These are phyloP conservation scores for Cyclostephanos invisitatus DNA, from an alignment of 108 stramenopile genomes.

Conservation along the genomic window DNA sequence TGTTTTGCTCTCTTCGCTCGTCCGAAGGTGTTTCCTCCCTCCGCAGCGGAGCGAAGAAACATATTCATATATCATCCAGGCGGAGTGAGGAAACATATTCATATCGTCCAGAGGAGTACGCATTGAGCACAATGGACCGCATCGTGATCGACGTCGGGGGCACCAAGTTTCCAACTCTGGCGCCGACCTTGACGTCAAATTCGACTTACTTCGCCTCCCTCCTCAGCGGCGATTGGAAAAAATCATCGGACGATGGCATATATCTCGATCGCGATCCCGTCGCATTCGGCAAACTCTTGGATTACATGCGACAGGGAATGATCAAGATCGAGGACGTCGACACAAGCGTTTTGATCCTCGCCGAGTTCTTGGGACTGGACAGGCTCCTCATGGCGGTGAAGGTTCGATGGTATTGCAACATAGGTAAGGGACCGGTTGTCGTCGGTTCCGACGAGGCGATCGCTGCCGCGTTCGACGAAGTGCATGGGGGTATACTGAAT, in stretches of 20 bases:
- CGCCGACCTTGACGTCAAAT: no score
- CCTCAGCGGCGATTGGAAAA: constrained; percentile 3
- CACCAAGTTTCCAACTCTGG: no score
- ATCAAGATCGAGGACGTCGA: constrained; percentile 7
- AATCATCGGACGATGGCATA: not conserved
- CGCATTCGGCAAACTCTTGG: constrained; percentile 15
- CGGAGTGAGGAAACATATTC: no score
- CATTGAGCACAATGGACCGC: no score
- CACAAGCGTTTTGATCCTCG: not conserved
- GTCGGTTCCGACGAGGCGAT: not conserved
- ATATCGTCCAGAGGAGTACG: no score
- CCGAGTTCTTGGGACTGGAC: constrained; percentile 13
- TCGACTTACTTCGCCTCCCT: constrained; percentile 20
- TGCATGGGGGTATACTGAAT: constrained; percentile 3
- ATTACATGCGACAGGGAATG: constrained; percentile 20
- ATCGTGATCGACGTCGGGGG: no score
- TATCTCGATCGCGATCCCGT: constrained; percentile 27
- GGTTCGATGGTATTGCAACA: constrained; percentile 12
- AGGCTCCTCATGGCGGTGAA: constrained; percentile 12
- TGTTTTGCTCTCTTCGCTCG: no score
- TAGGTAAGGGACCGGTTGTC: not conserved
- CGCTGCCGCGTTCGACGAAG: constrained; percentile 11
- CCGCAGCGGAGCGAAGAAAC: no score
- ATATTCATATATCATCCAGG: no score
- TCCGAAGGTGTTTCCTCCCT: no score